Percentiles rank a stretch among this genome's conserved stretches.
These are phyloP conservation scores for Fusarium transvaalense DNA, from an alignment of 2,329 filamentous ascomycete genomes.

Conservation along the genomic window DNA sequence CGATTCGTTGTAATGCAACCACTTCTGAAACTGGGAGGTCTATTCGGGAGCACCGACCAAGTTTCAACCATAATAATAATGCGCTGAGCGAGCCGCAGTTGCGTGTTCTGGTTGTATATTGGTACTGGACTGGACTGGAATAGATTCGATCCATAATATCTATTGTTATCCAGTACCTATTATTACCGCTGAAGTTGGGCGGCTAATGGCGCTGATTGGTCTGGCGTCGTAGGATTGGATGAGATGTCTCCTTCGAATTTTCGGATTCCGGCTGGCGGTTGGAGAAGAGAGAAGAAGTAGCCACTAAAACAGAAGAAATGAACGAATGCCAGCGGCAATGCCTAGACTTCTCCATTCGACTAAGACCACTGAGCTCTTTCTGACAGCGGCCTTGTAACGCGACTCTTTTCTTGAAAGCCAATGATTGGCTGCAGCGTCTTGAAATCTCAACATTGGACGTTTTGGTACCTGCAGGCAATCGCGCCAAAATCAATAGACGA, in stretches of 20 bases:
- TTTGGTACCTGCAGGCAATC: conserved; percentile 43
- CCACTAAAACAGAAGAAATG: conserved; percentile 30
- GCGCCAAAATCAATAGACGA: conserved; percentile 28
- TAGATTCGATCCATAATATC: not conserved
- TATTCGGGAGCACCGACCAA: conserved; percentile 23
- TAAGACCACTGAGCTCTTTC: conserved; percentile 15
- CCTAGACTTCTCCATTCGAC: conserved; percentile 6
- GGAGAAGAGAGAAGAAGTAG: conserved; percentile 34
- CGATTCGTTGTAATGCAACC: conserved; percentile 42
- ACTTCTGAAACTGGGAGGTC: conserved; percentile 41
- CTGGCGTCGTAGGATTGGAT: conserved; percentile 38
- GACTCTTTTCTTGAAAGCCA: conserved; percentile 15
- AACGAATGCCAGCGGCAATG: conserved; percentile 22
- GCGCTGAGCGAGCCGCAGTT: not conserved
- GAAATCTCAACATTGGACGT: conserved; percentile 28
- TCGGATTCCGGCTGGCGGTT: conserved; percentile 43
- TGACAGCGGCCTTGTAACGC: conserved; percentile 6
- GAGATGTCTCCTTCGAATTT: conserved; percentile 23
- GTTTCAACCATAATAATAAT: conserved; percentile 15
- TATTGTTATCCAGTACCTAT: conserved; percentile 22
- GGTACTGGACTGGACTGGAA: not conserved
- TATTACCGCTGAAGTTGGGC: conserved; percentile 33
- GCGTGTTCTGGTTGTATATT: conserved; percentile 6
- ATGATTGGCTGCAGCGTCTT: conserved; percentile 18
- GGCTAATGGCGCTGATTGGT: conserved; percentile 30